Evolutionary conservation across 2,329 filamentous ascomycete species (phyloP), one percentile per base, ranked within the genome.

Genomic region (Verticillium isaacii): DNA sequence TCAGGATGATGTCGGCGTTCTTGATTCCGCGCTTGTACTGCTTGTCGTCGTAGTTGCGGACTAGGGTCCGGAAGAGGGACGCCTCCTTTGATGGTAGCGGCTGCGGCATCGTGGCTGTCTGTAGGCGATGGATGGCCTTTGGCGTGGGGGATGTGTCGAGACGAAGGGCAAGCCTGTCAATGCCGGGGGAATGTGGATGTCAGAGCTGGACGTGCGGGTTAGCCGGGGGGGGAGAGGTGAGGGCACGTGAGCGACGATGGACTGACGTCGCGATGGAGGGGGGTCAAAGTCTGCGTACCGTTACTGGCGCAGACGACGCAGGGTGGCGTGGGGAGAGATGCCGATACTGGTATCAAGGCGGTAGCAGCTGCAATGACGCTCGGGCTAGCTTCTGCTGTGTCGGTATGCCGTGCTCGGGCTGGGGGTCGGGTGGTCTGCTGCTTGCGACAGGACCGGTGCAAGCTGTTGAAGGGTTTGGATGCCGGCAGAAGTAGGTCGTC

Each of bases 1-100:
- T 91, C 68, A 99, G 87, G 74, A 99, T 97, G 78, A 97, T 92
- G 75, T 99, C 95, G 69, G 95, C 94, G 56, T 91, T 89, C 80
- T 98, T 99, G 73, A 99, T 83, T 74, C 94, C 94, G 65, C 83
- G 80, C 80, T 98, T 99, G 82, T 98, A 97, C 73, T 98, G 94
- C 79, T 99, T 99, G 74, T 93, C 90, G 78, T 99, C 95, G 82
- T 98, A 99, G 78, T 92, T 89, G 75, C 94, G 93, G 72, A 99
- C 92, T 67, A 99, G 89, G 74, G 93, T 92, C 66, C 93, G 90
- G 79, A 99, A 99, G 80, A 97, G 89, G 75, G 93, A 89, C 70
- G 88, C 88, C 84, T 99, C 95, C 81, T 98, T 98, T 72, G 92
- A 88, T 72, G 84, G 87, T 64, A 93, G 82, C 72, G 84, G 84